These are phyloP conservation scores for Torrubiellomyces zombiae DNA, from an alignment of 2,329 filamentous ascomycete genomes.

Conservation along the genomic window DNA sequence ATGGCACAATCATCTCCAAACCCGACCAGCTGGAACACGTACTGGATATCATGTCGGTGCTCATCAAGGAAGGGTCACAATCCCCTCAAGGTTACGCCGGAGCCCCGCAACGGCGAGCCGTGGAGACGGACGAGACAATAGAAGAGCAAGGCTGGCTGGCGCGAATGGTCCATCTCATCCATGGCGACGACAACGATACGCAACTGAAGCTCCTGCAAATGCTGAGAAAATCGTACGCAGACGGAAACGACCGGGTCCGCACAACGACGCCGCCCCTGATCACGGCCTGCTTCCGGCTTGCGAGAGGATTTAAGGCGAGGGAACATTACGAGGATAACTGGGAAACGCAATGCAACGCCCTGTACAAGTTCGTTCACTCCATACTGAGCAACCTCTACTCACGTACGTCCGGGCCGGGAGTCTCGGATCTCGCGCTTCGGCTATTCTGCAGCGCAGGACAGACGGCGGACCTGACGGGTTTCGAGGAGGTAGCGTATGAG, in stretches of 20 bases:
- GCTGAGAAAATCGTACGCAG: constrained; percentile 68
- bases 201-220: constrained; percentile 89
- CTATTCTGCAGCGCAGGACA: constrained; percentile 86
- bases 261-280: constrained; percentile 90
- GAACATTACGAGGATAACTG: constrained; percentile 64
- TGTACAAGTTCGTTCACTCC: constrained; percentile 93
- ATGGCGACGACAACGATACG: constrained; percentile 73
- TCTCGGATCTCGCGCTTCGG: constrained; percentile 75
- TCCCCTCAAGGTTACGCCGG: constrained; percentile 71
- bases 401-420: constrained; percentile 58
- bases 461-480: constrained; percentile 76
- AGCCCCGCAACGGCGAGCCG: constrained; percentile 53
- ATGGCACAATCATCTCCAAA: constrained; percentile 64
- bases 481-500: constrained; percentile 93
- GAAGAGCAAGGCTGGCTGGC: constrained; percentile 97
- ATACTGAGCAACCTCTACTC: constrained; percentile 75
- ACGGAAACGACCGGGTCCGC: constrained; percentile 88
- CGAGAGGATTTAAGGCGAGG: constrained; percentile 71
- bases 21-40: constrained; percentile 73
- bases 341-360: constrained; percentile 49
- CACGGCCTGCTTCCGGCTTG: constrained; percentile 77
- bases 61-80: constrained; percentile 87
- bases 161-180: constrained; percentile 74
- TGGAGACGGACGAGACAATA: constrained; percentile 91
- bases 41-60: constrained; percentile 70